These are phyloP conservation scores for Peterozyma toletana DNA, from an alignment of 805 yeast genomes.

Conservation along the genomic window DNA sequence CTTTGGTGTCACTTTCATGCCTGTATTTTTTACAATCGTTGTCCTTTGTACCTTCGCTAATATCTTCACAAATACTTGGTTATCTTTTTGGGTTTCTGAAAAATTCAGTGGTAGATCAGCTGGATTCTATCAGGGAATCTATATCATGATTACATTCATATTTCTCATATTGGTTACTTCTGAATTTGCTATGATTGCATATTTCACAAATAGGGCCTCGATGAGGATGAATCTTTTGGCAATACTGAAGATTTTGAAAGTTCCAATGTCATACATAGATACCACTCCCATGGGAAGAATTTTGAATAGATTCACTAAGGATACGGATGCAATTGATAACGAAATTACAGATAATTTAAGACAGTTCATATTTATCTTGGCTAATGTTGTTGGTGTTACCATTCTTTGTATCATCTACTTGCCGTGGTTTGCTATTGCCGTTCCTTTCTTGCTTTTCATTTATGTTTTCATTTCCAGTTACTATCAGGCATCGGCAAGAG, in stretches of 20 bases:
- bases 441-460: conserved; percentile 28
- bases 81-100: conserved; percentile 69
- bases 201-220: conserved; percentile 42
- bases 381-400: conserved; percentile 16
- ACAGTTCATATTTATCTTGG: conserved; percentile 43
- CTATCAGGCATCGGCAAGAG: conserved; percentile 44
- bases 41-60: conserved; percentile 38
- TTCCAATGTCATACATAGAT: conserved; percentile 80
- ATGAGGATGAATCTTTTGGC: conserved; percentile 53
- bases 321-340: conserved; percentile 75
- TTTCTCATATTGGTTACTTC: conserved; percentile 35
- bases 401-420: conserved; percentile 30
- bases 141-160: conserved; percentile 51
- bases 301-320: conserved; percentile 79
- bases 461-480: conserved; percentile 28
- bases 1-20: conserved; percentile 17
- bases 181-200: conserved; percentile 38
- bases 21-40: conserved; percentile 5
- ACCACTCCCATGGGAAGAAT: conserved; percentile 84
- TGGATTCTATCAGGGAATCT: conserved; percentile 66
- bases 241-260: conserved; percentile 49
- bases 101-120: conserved; percentile 39
- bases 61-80: conserved; percentile 59
- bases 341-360: conserved; percentile 68
- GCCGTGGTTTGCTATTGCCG: conserved; percentile 39